Evolutionary conservation across 2,329 filamentous ascomycete genomes (phyloP).

Genomic region (Tolypocladium sp.): DNA sequence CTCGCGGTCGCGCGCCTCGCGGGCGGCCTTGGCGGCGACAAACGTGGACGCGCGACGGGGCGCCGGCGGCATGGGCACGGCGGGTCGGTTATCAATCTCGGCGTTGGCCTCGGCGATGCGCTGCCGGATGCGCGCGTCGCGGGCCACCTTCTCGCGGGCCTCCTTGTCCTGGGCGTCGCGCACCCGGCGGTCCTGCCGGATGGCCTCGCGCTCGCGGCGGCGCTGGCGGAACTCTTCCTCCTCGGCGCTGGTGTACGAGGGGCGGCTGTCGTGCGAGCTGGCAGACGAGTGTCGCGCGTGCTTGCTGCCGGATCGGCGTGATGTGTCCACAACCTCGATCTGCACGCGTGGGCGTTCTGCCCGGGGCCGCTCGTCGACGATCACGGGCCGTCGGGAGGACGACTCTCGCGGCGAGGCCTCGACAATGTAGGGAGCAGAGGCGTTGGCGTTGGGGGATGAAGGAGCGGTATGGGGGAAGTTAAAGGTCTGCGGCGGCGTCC

Average conservation of each 20-base stretch:
- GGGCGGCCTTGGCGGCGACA: constrained; percentile 12
- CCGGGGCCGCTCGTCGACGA: constrained; percentile 27
- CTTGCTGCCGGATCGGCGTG: constrained; percentile 13
- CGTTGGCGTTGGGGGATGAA: constrained; percentile 21
- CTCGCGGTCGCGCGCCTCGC: constrained; percentile 8
- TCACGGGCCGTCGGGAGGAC: constrained; percentile 21
- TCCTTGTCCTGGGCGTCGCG: constrained; percentile 7
- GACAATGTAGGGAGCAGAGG: constrained; percentile 14
- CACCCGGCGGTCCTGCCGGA: constrained; percentile 13
- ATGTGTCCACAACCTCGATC: constrained; percentile 26
- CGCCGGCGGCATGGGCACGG: constrained; percentile 17
- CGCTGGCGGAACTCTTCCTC: constrained; percentile 18
- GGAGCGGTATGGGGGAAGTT: constrained; percentile 29
- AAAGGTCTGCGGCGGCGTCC: constrained; percentile 35
- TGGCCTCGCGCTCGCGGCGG: constrained; percentile 13
- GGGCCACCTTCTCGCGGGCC: constrained; percentile 12
- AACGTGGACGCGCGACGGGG: constrained; percentile 13
- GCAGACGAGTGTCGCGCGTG: constrained; percentile 27
- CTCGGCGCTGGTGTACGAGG: constrained; percentile 17
- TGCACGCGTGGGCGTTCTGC: constrained; percentile 18
- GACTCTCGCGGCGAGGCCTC: constrained; percentile 14
- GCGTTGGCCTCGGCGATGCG: constrained; percentile 32
- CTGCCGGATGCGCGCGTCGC: constrained; percentile 14
- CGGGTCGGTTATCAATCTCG: constrained; percentile 28
- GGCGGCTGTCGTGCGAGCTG: constrained; percentile 24